Base-by-base conservation (phyloP, 805 yeast genomes). In the Nadsonia fulvescens region DNA sequence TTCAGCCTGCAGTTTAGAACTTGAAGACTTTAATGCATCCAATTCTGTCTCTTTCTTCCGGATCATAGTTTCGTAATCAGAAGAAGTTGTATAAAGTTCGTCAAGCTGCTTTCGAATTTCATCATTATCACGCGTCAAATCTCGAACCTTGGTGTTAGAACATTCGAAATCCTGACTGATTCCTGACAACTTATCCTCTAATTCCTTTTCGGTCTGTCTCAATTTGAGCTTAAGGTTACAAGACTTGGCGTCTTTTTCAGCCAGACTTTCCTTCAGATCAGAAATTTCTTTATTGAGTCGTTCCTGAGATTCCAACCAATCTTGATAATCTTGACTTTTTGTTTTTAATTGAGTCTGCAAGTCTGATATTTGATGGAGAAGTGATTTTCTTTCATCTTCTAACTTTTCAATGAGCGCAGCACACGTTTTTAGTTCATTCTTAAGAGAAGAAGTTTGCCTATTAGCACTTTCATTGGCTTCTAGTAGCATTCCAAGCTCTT, bases 81-180 rank as follows among this genome's bases (percentile, higher is more conserved):
- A 32, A 5, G 55, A 44, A 2, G 61, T 51, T 11, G 44, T 44
- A 25, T 54, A 56, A 11, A 56, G 40, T 5, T 44, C 32, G 6
- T 47, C 44, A n/a, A 68, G 27, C 29, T 59, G 54, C 6, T 38
- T 41, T 18, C 57, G 46, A 10, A 66, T 40, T n/a, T 41, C 47
- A 14, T 46, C 46, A 35, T 66, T 67, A 32, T 63, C 74, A 3
- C 47, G 47, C 2, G 57, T 40, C 13, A 61, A 40, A 4, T 51
- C 45, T 24, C 51, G 43, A 10, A 63, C 37, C 18, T 55, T 47
- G 15, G 43, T 45, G 32, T 49, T 49, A 5, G 65, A 56, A 14
- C 41, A 21, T 10, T 29, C 39, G 22, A 37, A 37, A 7, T 40
- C 44, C 22, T 23, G 32, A n/a, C 29, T 22, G 5, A 31, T 21